Conservation (phyloP, 805 yeast species). For the Tetrapisispora nanseiensis region DNA sequence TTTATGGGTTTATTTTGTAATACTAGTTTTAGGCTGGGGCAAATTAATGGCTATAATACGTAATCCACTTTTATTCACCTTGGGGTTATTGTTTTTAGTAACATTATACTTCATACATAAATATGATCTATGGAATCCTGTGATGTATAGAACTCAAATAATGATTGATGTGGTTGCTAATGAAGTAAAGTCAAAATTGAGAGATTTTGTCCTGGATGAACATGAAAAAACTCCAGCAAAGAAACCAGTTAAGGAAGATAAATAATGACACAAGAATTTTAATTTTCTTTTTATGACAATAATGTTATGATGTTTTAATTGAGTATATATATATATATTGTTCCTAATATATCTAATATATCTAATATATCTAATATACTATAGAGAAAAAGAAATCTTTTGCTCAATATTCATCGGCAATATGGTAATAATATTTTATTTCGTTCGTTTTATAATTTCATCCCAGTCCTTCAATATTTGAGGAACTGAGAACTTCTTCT, state of each 20-base stretch:
- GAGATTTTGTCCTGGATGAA: constrained; percentile 50
- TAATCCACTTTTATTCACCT: constrained; percentile 71
- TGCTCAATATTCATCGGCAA: not conserved
- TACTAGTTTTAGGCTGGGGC: constrained; percentile 85
- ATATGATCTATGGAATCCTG: constrained; percentile 69
- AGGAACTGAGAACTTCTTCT: constrained; percentile 25
- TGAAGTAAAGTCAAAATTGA: constrained; percentile 48
- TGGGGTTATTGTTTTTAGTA: constrained; percentile 48
- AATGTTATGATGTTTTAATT: too few species aligned
- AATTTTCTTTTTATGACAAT: not conserved
- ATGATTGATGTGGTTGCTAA: constrained; percentile 47
- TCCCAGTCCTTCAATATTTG: constrained; percentile 31
- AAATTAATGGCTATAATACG: constrained; percentile 82
- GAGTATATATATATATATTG: too few species aligned
- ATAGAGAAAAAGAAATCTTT: too few species aligned
- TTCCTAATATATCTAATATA: too few species aligned
- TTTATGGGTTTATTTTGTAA: constrained; percentile 61
- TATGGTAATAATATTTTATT: not conserved
- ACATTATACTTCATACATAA: constrained; percentile 58
- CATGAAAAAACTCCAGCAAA: constrained; percentile 12
- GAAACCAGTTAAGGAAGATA: not conserved
- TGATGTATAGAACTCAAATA: constrained; percentile 47
- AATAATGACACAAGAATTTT: too few species aligned
- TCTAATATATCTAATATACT: too few species aligned
- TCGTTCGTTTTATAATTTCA: constrained; percentile 3